Base-by-base conservation (phyloP, 306 rosid species). In the Castanea crenata region DNA sequence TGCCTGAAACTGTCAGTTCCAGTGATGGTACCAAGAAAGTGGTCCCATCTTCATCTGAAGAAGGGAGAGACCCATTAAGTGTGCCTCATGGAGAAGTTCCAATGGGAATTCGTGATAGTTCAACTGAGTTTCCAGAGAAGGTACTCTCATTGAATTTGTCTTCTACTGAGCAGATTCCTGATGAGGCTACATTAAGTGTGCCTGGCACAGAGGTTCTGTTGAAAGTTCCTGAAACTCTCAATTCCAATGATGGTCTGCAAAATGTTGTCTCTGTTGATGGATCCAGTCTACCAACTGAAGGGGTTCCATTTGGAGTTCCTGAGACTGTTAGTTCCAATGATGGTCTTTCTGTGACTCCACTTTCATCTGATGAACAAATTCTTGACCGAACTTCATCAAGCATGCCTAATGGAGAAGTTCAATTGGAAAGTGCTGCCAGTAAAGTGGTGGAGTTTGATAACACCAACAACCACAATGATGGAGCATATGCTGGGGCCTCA, bases 391-490 rank as follows among this genome's bases (percentile, higher is more conserved):
- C 78, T 73, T 35, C 56, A 10, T 76, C 52, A 41, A 41, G 51
- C 74, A 56, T 75, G 23, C 85, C 74, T 4, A 57, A 69, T 74
- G 76, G 69, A 56, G 87, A 86, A 68, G 69, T 78, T 69, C 75
- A 72, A 55, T 71, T 32, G 20, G 55, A 74, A 81, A 65, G 69
- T 80, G 72, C 82, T 73, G 67, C 52, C 56, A 64, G 56, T 71
- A 76, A 79, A 71, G 78, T 68, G 79, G 55, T 83, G 76, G 89
- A 73, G 74, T 83, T 73, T 74, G 76, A 64, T 76, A 68, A 55
- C 61, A 56, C 59, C 55, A 80, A 76, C 71, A 68, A 44, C 23
- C 84, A 76, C 58, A 75, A 27, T 71, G 58, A 72, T 75, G 84
- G 65, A 78, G 71, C 67, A 72, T 64, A 55, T 18, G 56, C 25